Evolutionary conservation across 2,329 filamentous ascomycete genomes (phyloP), one percentile per base, ranked within the genome.

Genomic region (Juglanconis juglandina): DNA sequence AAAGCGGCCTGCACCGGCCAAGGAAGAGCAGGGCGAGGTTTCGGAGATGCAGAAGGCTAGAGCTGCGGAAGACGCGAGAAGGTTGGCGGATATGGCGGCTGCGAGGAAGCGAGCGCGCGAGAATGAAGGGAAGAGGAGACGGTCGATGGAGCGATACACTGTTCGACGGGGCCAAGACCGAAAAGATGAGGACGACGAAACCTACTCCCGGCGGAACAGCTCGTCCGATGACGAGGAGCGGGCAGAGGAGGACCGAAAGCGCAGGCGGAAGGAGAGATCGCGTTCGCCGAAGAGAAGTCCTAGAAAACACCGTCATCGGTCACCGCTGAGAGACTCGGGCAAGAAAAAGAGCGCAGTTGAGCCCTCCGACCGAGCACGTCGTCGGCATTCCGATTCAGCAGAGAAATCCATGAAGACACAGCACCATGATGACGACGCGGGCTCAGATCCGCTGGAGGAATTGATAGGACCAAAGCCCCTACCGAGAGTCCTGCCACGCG

Each of bases 381-480:
- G 34, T 4, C 48, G 32, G 14, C 37, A 17, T 4, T 30, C 46
- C 13, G 49, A 64, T 30, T 37, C 51, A 50, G 53, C 51, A 49
- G 30, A 41, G n/a, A 42, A 44, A 44, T 46, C 55, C 30, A 41
- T 47, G 13, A 47, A 35, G 48, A 51, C 61, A 9, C 47, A 59
- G 9, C 55, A 70, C 5, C 68, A 70, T 1, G 64, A 69, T 2
- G 44, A 59, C 3, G 68, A 71, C 5, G 74, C 75, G n/a, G 78
- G 80, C 44, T 92, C 90, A 0, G 91, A 96, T 70, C 87, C 90
- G 1, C 76, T 92, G 3, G 87, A 92, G 59, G 85, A 88, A 3
- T 77, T 94, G 24, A 87, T 96, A 39, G 93, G 92, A 0, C 92
- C 92, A 1, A 86, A 84, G 8, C 86, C 87, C 34, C 81, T 80